phyloP scores from a whole-genome alignment of 176 grass and related monocot species.

The Avena eriantha region DNA sequence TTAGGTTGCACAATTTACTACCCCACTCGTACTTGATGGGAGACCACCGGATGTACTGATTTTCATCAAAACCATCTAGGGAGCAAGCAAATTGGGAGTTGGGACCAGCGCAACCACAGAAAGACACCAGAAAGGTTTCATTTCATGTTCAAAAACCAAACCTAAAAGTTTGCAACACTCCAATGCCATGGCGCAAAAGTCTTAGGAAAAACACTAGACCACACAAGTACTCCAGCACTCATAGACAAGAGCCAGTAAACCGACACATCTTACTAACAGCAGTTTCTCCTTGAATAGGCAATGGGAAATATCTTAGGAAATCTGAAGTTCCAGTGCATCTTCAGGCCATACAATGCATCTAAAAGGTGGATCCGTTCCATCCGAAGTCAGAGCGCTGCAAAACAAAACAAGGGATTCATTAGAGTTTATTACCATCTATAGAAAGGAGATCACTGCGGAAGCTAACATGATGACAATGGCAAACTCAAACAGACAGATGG shows the following conservation, averaged over 20 bases:
- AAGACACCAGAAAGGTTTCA: neutral
- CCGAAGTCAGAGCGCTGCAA: conserved; percentile 62
- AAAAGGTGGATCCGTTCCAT: conserved; percentile 71
- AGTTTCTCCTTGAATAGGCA: conserved; percentile 38
- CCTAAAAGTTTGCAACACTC: neutral
- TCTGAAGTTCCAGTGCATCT: neutral
- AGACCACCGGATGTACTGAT: neutral
- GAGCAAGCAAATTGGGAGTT: neutral
- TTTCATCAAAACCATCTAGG: neutral
- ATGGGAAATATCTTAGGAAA: neutral
- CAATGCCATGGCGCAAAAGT: conserved; percentile 1
- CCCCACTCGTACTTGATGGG: neutral
- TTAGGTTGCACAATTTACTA: neutral
- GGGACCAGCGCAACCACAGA: neutral
- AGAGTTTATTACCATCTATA: neutral
- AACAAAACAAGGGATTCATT: neutral
- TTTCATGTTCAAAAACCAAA: conserved; percentile 16
- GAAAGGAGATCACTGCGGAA: neutral
- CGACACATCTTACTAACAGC: conserved; percentile 8
- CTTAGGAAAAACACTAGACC: neutral
- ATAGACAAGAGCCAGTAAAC: neutral
- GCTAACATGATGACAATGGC: neutral
- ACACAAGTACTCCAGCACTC: neutral
- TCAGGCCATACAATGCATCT: neutral
- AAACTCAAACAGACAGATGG: conserved; percentile 25